Base-by-base conservation (phyloP, 1,284 basidiomycete genomes). In the Puccinia polysora region DNA sequence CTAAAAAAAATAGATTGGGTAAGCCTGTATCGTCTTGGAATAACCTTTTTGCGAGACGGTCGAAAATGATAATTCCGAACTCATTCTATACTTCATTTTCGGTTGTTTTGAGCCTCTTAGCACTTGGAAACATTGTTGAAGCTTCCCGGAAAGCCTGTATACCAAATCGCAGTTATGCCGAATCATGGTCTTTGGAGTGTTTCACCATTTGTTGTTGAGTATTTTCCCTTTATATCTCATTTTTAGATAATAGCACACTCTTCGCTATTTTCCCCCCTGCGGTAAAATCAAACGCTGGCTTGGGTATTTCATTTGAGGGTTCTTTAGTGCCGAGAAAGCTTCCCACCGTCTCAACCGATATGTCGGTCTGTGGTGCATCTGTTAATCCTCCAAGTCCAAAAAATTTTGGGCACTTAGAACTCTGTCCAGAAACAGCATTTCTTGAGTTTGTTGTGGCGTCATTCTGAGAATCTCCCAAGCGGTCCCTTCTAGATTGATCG, bases 131-230 rank as follows among this genome's bases (percentile, higher is more conserved):
- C 55, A 38, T 28, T 69, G 12, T 38, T 53, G 34, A 47, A 34
- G 7, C 55, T 69, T n/a, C 65, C 40, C 23, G 65, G 65, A 58
- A 58, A 58, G 20, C 65, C 65, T 25, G 65, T 69, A 15, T 69
- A 69, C 30, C 53, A 69, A 50, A 58, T 69, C 15, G 65, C 65
- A 30, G 5, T 69, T 25, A 69, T 69, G 65, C 65, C 65, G 5
- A 59, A 56, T 45, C 40, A 69, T 25, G 65, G 65, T 40, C 34
- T 69, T 18, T 23, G 36, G 40, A 47, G 43, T 49, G 52, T 69
- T 53, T 58, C 65, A 20, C 53, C 52, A 32, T 50, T 47, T 12
- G 65, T 69, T 15, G 65, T 59, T 53, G 2, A 49, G 47, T 38
- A 15, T 40, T 49, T 18, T 23, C 23, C 25, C 23, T 56, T 18